Evolutionary conservation across 1,139 yeast species (phyloP), one percentile per base, ranked within the genome.

Genomic region (Pichia norvegensis): DNA sequence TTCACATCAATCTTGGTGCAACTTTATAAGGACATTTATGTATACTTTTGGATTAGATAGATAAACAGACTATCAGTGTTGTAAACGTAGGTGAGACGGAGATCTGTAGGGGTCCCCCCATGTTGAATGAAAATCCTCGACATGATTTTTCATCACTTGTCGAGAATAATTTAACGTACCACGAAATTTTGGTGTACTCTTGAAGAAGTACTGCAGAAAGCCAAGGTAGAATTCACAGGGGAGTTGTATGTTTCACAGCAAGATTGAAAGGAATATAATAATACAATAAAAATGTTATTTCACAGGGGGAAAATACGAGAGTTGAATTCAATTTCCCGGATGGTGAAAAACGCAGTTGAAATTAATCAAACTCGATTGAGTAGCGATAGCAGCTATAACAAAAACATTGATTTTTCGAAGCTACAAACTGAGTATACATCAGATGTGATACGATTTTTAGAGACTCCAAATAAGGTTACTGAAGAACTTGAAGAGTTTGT

Each of bases 1-100:
- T 77, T 43, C 79, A 74, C 56, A 74, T 74, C 49, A 77, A 77
- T 29, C 49, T 48, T n/a, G 27, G 35, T 20, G 43, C 36, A 16
- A 29, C 16, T 20, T 29, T 46, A 33, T 43, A 40, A 29, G 4
- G 19, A 13, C 17, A 7, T 10, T 16, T 5, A 29, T 31, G 3
- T 22, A 33, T 23, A 37, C 23, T 13, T 13, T 3, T 27, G 5
- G 5, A 5, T 13, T 11, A 27, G 5, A 27, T 27, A 27, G 31
- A 23, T n/a, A n/a, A n/a, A n/a, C n/a, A n/a, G n/a, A n/a, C n/a
- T n/a, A n/a, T n/a, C n/a, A n/a, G n/a, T n/a, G n/a, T n/a, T n/a
- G n/a, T n/a, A n/a, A n/a, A n/a, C n/a, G n/a, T n/a, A n/a, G n/a
- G n/a, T n/a, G n/a, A n/a, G n/a, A n/a, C n/a, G n/a, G n/a, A n/a